Base-by-base conservation (phyloP, 2,329 filamentous ascomycete species). In the Penicillium sp. region DNA sequence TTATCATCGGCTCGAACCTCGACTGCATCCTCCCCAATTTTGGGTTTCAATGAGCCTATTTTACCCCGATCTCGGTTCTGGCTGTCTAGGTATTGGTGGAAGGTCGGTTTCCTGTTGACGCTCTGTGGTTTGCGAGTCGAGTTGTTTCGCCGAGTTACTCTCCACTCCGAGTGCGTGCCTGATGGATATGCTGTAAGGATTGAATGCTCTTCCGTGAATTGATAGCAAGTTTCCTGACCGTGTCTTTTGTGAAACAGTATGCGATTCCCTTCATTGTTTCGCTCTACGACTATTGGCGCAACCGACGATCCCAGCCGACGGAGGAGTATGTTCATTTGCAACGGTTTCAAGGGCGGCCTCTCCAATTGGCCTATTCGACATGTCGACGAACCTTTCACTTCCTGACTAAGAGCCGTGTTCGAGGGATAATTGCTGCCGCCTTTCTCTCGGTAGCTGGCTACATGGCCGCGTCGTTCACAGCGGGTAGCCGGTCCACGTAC, bases 401-500 rank as follows among this genome's bases (percentile, higher is more conserved):
- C 11, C 41, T 70, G 20, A 62, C 66, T 1, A 61, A 62, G 23
- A 65, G 63, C 23, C 65, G 62, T 8, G 64, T 65, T 27, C 60
- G 68, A 44, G 71, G 69, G 47, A 32, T 76, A 1, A 55, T 71
- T 16, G 60, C 71, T 0, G 63, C 71, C 1, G 49, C 61, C 4
- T 49, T 73, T 6, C 51, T 76, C 4, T 62, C 66, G 24, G 35
- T 69, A 6, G 69, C 71, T 6, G 69, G 70, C 5, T 58, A 70
- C 32, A 44, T 71, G 26, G 63, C 65, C 5, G 55, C 67, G 11
- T 60, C 61, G 1, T 61, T 72, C 13, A 59, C 65, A 6, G 49
- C 58, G 31, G 67, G 63, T 36, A 69, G 65, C 13, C 56, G 61
- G 32, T 76, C 74, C 13, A 76, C 74, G 3, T 75, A 74, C 47